Base-by-base conservation (phyloP, 2,329 filamentous ascomycete genomes). In the Venturia effusa region DNA sequence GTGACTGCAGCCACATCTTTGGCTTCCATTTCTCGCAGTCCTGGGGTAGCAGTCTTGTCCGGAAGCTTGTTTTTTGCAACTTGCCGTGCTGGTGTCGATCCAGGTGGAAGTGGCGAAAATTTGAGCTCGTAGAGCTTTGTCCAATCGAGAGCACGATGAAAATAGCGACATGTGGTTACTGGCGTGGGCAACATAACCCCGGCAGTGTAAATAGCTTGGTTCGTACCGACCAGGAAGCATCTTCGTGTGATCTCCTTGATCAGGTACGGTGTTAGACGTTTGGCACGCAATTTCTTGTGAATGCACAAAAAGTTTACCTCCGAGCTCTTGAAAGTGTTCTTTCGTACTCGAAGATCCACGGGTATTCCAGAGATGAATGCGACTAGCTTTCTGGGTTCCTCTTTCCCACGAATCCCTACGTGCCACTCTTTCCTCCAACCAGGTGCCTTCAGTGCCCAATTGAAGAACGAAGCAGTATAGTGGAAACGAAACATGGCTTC, bases 281-380 rank as follows among this genome's bases (percentile, higher is more conserved):
- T 97, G 65, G 89, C 86, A 61, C 94, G 90, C 39, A 99, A 85
- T 78, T 97, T 97, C 82, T 97, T 97, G 82, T 99, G 94, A 64
- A 99, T 88, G 72, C 92, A 96, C 68, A 99, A 87, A 78, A 97
- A 99, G 80, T 99, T 99, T 77, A 99, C 94, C 75, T 99, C 94
- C 60, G 90, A 92, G 69, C 89, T 88, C 67, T 86, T 84, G 66
- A 99, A 78, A 64, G 84, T 78, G 66, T 89, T 89, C 66, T 88
- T 81, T 67, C 92, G 89, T 54, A 99, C 87, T 62, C 88, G 87
- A 64, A 99, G 80, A 68, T 87, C 83, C 66, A 94, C 87, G 0
- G 94, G 94, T 57, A 97, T 90, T 69, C 92, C 94, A 48, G 92
- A 95, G 73, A 99, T 97, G 76, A 96, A 97, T 64, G 92, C 94